Evolutionary conservation across 768 basidiomycete genomes (phyloP), one percentile per base, ranked within the genome.

Genomic region (Jaapia argillacea): DNA sequence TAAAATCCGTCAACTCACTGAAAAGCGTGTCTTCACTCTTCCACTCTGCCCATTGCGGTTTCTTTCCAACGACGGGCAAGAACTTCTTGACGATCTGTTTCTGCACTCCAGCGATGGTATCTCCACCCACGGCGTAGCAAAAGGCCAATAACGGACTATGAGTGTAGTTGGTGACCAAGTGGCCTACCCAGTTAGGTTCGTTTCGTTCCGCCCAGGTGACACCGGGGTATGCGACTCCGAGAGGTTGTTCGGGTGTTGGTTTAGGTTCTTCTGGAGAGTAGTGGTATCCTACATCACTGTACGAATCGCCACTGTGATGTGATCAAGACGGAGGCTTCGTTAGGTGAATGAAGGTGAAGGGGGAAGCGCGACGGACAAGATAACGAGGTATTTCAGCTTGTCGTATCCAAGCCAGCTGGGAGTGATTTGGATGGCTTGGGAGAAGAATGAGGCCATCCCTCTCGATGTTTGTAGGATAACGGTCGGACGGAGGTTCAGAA

Each of bases 101-200:
- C 31, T 48, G 46, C 4, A 78, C 63, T 10, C 68, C 69, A 35
- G 44, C 28, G 0, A 78, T 62, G 5, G 60, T 65, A 43, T 71
- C 65, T 0, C 79, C 79, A 1, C 79, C 75, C 6, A 58, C 53
- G 0, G 79, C 80, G 55, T 75, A 81, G 54, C 79, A 64, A 51
- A 75, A 74, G 3, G 77, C 76, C 1, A 81, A 60, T 22, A 79
- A 47, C 2, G 66, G 54, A 45, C 42, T 54, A 24, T 27, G 50
- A 18, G 54, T 65, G 66, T 26, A 49, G 22, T 54, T 45, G 6
- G 64, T 70, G 39, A 77, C 58, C n/a, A 79, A 59, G 54, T 75
- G 67, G 2, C 79, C 74, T 25, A 82, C 72, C 79, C 79, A 82
- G 55, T 81, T 81, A 5, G 77, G 71, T 31, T 60, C 53, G 25